These are phyloP conservation scores for Scolecobasidium constrictum DNA, from an alignment of 2,329 filamentous ascomycete genomes.

Conservation along the genomic window DNA sequence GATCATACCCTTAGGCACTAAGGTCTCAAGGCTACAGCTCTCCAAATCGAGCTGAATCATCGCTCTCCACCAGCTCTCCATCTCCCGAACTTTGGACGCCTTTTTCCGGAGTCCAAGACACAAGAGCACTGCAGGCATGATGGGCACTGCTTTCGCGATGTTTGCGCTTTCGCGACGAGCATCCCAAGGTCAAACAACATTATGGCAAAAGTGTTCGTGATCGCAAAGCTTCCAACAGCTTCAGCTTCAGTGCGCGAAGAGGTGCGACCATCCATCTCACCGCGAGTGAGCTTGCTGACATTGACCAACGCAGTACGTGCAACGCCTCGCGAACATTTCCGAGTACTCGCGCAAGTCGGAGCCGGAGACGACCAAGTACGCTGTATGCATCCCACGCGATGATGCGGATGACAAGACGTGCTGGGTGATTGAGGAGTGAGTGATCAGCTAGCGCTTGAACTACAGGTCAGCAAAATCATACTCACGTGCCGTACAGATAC, in stretches of 20 bases:
- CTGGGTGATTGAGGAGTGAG: slow-evolving; percentile 16
- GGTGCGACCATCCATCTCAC: background rate
- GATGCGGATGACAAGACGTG: slow-evolving; percentile 12
- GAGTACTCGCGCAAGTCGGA: slow-evolving; percentile 13
- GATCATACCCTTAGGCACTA: no score
- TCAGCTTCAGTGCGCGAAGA: background rate
- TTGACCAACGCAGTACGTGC: slow-evolving; percentile 11
- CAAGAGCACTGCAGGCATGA: no score
- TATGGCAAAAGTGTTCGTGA: background rate
- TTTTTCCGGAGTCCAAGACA: no score
- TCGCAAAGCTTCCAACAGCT: background rate
- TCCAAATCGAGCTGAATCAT: no score
- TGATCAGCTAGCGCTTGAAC: no score
- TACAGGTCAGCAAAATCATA: no score
- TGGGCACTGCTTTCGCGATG: no score
- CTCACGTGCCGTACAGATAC: slow-evolving; percentile 13
- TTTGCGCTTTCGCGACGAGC: no score
- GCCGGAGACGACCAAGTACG: slow-evolving; percentile 13
- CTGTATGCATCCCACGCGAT: slow-evolving; percentile 12
- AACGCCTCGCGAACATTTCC: slow-evolving; percentile 11
- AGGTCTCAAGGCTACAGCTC: no score
- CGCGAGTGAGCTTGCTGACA: background rate
- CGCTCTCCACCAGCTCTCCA: no score
- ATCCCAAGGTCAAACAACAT: no score
- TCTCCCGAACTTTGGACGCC: no score